phyloP scores from a whole-genome alignment of 805 yeast species.

The Wickerhamomyces chambardii region DNA sequence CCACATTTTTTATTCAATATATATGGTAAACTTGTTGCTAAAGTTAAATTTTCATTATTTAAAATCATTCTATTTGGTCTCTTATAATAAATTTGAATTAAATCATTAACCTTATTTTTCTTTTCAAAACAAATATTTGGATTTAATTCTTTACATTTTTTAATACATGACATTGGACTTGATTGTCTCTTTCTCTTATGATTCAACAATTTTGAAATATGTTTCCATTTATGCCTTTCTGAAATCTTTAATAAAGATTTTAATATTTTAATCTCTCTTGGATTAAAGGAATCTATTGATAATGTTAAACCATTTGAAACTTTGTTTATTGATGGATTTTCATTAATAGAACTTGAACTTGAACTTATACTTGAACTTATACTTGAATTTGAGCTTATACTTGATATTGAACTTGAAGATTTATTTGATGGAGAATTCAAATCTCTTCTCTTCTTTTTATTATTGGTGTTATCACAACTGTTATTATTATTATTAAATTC shows the following conservation, averaged over 20 bases:
- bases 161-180: background rate
- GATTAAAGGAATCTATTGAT: too few relatives aligned
- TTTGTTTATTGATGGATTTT: constrained; percentile 7
- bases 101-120: too few relatives aligned
- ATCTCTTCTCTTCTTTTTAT: too few relatives aligned
- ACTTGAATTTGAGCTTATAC: constrained; percentile 7
- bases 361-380: too few relatives aligned
- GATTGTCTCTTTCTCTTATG: background rate
- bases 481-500: too few relatives aligned
- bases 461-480: too few relatives aligned
- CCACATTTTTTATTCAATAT: constrained; percentile 36
- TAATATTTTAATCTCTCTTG: constrained; percentile 32
- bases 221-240: constrained; percentile 53
- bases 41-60: constrained; percentile 1
- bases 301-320: constrained; percentile 18
- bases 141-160: background rate
- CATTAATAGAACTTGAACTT: too few relatives aligned
- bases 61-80: too few relatives aligned
- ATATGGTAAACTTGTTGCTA: constrained; percentile 47
- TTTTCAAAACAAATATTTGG: background rate
- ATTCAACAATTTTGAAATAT: constrained; percentile 26
- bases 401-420: too few relatives aligned
- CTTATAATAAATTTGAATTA: too few relatives aligned
- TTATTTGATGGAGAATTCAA: too few relatives aligned
- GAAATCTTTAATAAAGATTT: constrained; percentile 38